These are phyloP conservation scores for Neostapfia colusana DNA, from an alignment of 176 grass and related monocot genomes.

Conservation along the genomic window DNA sequence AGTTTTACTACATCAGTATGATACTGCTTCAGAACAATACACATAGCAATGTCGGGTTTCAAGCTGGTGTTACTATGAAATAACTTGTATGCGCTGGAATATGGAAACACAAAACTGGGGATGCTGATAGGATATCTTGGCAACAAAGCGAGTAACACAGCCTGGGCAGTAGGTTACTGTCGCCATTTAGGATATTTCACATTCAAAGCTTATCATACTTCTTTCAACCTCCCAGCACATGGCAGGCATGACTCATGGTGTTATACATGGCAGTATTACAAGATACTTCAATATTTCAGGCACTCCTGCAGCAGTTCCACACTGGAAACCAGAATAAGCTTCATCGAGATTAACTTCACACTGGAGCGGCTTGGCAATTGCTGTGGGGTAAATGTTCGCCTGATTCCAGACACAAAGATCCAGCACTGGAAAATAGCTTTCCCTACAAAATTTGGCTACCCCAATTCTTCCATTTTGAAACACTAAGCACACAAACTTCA, in stretches of 20 bases:
- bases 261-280: not conserved
- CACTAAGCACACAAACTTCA: not conserved
- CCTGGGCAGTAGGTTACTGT: not conserved
- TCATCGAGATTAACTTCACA: too few species aligned
- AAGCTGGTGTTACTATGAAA: too few species aligned
- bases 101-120: not conserved
- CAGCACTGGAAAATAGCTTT: too few species aligned
- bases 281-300: too few species aligned
- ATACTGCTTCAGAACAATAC: not conserved
- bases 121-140: not conserved
- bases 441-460: too few species aligned
- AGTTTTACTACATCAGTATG: not conserved
- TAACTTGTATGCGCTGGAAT: too few species aligned
- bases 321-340: too few species aligned
- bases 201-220: not conserved
- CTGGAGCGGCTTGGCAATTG: not conserved
- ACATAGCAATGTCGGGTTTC: too few species aligned
- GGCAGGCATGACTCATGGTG: not conserved
- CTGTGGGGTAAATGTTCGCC: not conserved
- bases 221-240: too few species aligned
- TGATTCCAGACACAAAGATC: not conserved
- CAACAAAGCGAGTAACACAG: not conserved
- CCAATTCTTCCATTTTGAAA: too few species aligned
- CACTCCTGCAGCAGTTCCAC: too few species aligned
- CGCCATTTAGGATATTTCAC: too few species aligned